Evolutionary conservation across 1,284 basidiomycete genomes (phyloP), one percentile per base, ranked within the genome.

Genomic region (Leccinum pachyderme): DNA sequence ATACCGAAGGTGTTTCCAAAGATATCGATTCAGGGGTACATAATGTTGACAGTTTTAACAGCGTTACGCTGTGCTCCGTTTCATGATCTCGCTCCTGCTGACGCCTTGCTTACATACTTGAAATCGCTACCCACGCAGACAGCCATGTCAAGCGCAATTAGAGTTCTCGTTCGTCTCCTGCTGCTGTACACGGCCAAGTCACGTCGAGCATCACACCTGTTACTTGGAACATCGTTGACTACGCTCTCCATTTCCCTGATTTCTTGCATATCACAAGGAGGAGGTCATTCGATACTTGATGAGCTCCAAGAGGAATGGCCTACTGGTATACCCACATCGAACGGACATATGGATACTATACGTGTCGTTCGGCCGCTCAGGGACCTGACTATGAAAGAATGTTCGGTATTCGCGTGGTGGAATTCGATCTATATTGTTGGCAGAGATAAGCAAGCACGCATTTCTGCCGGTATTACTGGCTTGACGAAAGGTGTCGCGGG

Each of bases 351-450:
- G 11, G 29, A 47, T 43, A 11, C 13, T 3, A 73, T 90, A n/a
- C 76, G 81, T 29, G 69, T 91, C 8, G 71, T 90, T 31, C 80
- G 88, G 44, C 91, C 92, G 0, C 76, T 95, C 61, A 78, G 82
- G 52, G 91, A 93, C 52, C 70, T 93, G 18, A 87, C 84, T 3
- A 82, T 85, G 75, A 95, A 94, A 67, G 93, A 95, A 69, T 92
- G 84, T 62, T 83, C 84, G 2, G 77, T 84, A 29, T 93, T 90
- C 78, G 81, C 83, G 9, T 87, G 89, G 81, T 88, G 88, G 83
- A 81, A 79, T 65, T 76, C 72, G 4, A 65, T 89, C 39, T 60
- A 60, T 33, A 73, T 87, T 12, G 71, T 84, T 44, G 83, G 83
- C 22, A 75, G 80, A 55, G 77, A 82, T 58, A 74, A 68, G 54